Percentiles rank a stretch among this genome's conserved stretches.
These are phyloP conservation scores for Tripterygium wilfordii DNA, from an alignment of 177 flowering plant genomes.

Conservation along the genomic window DNA sequence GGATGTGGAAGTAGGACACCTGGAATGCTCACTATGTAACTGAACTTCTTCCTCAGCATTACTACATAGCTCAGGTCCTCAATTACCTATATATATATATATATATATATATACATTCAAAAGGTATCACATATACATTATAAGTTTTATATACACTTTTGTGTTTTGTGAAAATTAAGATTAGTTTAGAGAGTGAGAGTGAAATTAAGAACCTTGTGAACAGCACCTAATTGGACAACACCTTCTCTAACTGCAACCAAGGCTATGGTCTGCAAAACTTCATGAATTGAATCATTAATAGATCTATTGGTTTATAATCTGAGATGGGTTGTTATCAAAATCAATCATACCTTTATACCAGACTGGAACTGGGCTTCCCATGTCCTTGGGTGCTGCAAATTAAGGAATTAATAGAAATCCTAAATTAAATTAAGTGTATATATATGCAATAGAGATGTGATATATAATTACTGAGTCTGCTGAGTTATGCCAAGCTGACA, in stretches of 20 bases:
- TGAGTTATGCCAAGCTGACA: slow-evolving; percentile 90
- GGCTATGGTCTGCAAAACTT: slow-evolving; percentile 81
- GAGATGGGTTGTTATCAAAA: too few relatives aligned
- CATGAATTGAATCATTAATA: too few relatives aligned
- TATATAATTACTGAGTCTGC: slow-evolving; percentile 84
- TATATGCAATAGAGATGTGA: too few relatives aligned
- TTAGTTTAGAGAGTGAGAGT: too few relatives aligned
- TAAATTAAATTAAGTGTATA: too few relatives aligned
- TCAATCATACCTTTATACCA: slow-evolving; percentile 91
- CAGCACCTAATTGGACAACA: too few relatives aligned
- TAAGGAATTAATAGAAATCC: not conserved
- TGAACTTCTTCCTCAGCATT: slow-evolving; percentile 68
- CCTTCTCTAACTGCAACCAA: slow-evolving; percentile 96
- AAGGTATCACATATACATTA: not conserved
- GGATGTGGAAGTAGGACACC: slow-evolving; percentile 97
- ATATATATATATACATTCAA: too few relatives aligned
- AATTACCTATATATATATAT: slow-evolving; percentile 67
- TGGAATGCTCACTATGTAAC: slow-evolving; percentile 91
- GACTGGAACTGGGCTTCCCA: slow-evolving; percentile 96
- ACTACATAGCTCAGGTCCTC: slow-evolving; percentile 86
- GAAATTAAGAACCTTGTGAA: slow-evolving; percentile 56
- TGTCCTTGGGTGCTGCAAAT: slow-evolving; percentile 82
- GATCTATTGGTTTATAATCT: too few relatives aligned
- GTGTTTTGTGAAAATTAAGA: not conserved
- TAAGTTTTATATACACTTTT: not conserved